Percentiles rank a stretch among this genome's conserved stretches.
phyloP scores from a whole-genome alignment of 2,329 filamentous ascomycete genomes.

The Trichoderma citrinoviride region DNA sequence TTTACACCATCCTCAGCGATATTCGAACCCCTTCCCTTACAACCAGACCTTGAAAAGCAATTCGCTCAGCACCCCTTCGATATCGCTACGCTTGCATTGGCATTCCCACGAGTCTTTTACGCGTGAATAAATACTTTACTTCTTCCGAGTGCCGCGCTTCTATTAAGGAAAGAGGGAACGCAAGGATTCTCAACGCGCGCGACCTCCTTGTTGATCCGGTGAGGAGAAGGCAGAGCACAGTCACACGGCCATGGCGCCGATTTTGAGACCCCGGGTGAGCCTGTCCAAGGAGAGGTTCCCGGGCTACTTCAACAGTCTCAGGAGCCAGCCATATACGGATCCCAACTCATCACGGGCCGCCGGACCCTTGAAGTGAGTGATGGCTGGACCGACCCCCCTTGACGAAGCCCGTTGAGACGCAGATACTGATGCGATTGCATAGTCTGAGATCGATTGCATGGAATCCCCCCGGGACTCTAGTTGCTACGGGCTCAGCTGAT shows the following conservation, averaged over 20 bases:
- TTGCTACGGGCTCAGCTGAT: constrained; percentile 76
- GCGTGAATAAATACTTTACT: background rate
- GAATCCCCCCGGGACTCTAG: constrained; percentile 79
- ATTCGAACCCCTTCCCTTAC: background rate
- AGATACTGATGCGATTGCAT: constrained; percentile 23
- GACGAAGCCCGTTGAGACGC: background rate
- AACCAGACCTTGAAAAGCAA: background rate
- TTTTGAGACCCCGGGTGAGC: constrained; percentile 49
- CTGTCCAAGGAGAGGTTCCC: constrained; percentile 70
- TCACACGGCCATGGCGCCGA: constrained; percentile 38
- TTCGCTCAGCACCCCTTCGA: background rate
- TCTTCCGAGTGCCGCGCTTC: background rate
- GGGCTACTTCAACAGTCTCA: constrained; percentile 62
- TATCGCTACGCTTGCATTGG: background rate
- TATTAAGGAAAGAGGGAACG: background rate
- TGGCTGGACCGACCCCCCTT: background rate
- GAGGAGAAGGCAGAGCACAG: background rate
- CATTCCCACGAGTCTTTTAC: background rate
- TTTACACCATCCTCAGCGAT: constrained; percentile 1
- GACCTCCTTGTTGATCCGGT: background rate
- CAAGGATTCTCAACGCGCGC: background rate
- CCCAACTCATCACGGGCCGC: constrained; percentile 52
- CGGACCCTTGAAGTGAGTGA: constrained; percentile 55
- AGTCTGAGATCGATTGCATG: constrained; percentile 80
- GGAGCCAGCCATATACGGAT: constrained; percentile 70